Conservation (phyloP, 148 eudicot genomes). For the Chenopodium suecicum region DNA sequence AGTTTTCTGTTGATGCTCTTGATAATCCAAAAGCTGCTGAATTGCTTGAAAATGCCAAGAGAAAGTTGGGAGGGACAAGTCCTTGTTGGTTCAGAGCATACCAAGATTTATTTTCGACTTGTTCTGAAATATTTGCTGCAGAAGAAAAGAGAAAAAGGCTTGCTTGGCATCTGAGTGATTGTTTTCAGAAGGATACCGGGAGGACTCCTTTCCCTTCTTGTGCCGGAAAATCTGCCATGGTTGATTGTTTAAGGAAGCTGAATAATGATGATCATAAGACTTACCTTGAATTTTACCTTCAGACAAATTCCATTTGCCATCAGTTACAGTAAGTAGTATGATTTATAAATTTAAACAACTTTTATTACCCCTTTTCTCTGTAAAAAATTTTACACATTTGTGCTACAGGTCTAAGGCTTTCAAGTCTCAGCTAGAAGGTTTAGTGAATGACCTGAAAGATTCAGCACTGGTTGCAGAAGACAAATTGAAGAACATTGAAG, state of each 20-base stretch:
- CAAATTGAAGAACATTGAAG: conserved; percentile 53
- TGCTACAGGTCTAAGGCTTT: conserved; percentile 62
- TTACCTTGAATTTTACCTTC: conserved; percentile 64
- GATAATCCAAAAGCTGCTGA: conserved; percentile 44
- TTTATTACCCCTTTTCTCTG: too few species aligned
- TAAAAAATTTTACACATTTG: not conserved
- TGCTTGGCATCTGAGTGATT: conserved; percentile 79
- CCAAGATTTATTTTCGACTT: conserved; percentile 49
- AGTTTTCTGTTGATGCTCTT: conserved; percentile 47
- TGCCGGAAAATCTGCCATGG: conserved; percentile 43
- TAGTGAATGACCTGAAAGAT: conserved; percentile 69
- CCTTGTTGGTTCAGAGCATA: conserved; percentile 72
- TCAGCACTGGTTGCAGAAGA: conserved; percentile 65
- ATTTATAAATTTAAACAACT: too few species aligned
- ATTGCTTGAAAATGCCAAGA: conserved; percentile 44
- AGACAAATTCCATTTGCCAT: conserved; percentile 68
- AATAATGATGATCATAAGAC: conserved; percentile 49
- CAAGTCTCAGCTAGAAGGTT: conserved; percentile 56
- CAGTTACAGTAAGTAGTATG: conserved; percentile 60
- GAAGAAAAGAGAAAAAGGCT: conserved; percentile 58
- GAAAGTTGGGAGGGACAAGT: conserved; percentile 33
- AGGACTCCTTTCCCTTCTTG: conserved; percentile 57
- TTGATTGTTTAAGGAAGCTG: conserved; percentile 48
- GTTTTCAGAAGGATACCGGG: conserved; percentile 75
- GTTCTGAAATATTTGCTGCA: conserved; percentile 58